Evolutionary conservation across 805 yeast species (phyloP).

Genomic region (Kuraishia capsulata): DNA sequence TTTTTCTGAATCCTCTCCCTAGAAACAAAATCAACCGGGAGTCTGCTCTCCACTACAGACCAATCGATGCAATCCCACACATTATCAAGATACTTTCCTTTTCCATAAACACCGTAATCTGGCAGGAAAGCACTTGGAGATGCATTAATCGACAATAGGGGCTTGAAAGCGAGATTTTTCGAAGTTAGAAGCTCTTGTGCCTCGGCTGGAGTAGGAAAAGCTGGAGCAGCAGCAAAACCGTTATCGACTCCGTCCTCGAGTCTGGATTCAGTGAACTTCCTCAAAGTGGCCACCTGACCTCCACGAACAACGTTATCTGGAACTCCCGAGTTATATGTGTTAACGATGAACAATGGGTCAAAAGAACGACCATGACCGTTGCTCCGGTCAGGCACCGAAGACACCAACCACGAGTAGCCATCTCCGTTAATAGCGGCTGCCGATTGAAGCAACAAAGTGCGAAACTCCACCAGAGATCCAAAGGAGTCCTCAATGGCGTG

Average conservation of each 20-base stretch:
- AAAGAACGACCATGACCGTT: conserved; percentile 1
- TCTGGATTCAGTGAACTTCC: conserved; percentile 9
- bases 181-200: not conserved
- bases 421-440: conserved; percentile 74
- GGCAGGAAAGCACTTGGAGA: conserved; percentile 61
- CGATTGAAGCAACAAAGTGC: conserved; percentile 58
- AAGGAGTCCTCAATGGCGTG: conserved; percentile 40
- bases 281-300: conserved; percentile 38
- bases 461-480: conserved; percentile 71
- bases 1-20: not conserved
- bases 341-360: conserved; percentile 54
- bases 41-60: conserved; percentile 55
- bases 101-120: conserved; percentile 77
- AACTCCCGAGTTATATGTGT: conserved; percentile 86
- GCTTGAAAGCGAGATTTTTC: conserved; percentile 24
- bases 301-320: conserved; percentile 56
- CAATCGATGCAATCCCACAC: conserved; percentile 80
- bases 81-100: conserved; percentile 59
- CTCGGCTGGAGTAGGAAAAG: conserved; percentile 9
- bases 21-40: conserved; percentile 11
- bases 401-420: conserved; percentile 82
- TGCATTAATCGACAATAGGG: conserved; percentile 63
- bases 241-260: conserved; percentile 3
- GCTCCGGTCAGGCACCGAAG: not conserved
- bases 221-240: conserved; percentile 1